phyloP scores from a whole-genome alignment of 1,284 basidiomycete species.

The Anthracocystis setariae region DNA sequence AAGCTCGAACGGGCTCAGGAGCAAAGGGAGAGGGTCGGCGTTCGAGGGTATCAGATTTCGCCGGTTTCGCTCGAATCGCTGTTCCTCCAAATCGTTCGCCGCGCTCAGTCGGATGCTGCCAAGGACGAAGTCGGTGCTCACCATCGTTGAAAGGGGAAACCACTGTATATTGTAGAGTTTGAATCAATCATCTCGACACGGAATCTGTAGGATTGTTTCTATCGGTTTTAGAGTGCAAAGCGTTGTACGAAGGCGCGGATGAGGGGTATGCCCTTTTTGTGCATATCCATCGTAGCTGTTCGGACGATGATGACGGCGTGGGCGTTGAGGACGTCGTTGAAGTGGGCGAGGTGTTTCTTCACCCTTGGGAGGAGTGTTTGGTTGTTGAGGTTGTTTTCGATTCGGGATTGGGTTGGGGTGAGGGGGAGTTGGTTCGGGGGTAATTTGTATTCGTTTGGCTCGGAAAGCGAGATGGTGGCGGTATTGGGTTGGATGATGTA shows the following conservation, averaged over 20 bases:
- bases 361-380: slow-evolving; percentile 24
- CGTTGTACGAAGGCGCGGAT: slow-evolving; percentile 21
- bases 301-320: slow-evolving; percentile 59
- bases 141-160: not conserved
- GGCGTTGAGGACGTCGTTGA: slow-evolving; percentile 46
- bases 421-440: slow-evolving; percentile 20
- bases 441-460: not conserved
- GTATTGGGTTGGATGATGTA: slow-evolving; percentile 12
- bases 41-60: slow-evolving; percentile 28
- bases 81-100: slow-evolving; percentile 78
- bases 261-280: slow-evolving; percentile 31
- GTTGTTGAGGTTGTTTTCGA: slow-evolving; percentile 40
- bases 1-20: slow-evolving; percentile 14
- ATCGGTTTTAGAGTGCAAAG: slow-evolving; percentile 15
- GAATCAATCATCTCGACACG: no score
- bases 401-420: slow-evolving; percentile 20
- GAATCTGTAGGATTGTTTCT: not conserved
- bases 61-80: slow-evolving; percentile 75
- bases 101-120: slow-evolving; percentile 51
- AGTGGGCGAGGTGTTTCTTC: slow-evolving; percentile 47
- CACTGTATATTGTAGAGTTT: no score
- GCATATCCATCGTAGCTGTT: slow-evolving; percentile 22
- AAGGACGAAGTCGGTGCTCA: slow-evolving; percentile 18
- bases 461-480: not conserved
- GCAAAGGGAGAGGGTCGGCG: slow-evolving; percentile 17